Conservation (phyloP, 257 asterid species). For the Oldenlandia corymbosa region DNA sequence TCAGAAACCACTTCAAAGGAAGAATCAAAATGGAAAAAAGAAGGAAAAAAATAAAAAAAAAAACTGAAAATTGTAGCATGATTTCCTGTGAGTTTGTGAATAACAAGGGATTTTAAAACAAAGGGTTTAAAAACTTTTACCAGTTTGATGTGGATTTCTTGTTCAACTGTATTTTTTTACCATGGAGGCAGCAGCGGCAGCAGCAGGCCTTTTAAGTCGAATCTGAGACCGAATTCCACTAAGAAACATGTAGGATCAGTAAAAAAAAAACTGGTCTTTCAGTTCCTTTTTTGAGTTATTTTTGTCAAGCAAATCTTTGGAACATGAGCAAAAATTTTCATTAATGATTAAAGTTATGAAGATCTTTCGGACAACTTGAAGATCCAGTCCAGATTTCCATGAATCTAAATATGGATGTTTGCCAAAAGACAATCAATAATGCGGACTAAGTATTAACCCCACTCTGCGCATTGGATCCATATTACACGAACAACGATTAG, state of each 20-base stretch:
- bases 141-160: background rate
- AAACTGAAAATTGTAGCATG: no score
- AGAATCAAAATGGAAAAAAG: background rate
- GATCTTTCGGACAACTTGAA: constrained; percentile 20
- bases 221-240: constrained; percentile 46
- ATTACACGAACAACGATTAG: no score
- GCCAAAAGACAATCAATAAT: no score
- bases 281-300: constrained; percentile 17
- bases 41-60: no score
- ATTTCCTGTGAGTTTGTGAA: background rate
- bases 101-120: no score
- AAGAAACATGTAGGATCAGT: constrained; percentile 23
- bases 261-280: no score
- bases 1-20: constrained; percentile 32
- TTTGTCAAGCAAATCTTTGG: constrained; percentile 21
- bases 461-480: no score
- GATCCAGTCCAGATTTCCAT: constrained; percentile 35
- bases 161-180: background rate
- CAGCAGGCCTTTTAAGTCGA: constrained; percentile 26
- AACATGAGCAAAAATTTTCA: constrained; percentile 22
- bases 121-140: no score
- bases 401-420: background rate
- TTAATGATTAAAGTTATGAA: constrained; percentile 24
- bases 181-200: constrained; percentile 2
- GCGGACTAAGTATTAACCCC: no score